Conservation (phyloP, 768 basidiomycete genomes). For the Kwoniella heveanensis region DNA sequence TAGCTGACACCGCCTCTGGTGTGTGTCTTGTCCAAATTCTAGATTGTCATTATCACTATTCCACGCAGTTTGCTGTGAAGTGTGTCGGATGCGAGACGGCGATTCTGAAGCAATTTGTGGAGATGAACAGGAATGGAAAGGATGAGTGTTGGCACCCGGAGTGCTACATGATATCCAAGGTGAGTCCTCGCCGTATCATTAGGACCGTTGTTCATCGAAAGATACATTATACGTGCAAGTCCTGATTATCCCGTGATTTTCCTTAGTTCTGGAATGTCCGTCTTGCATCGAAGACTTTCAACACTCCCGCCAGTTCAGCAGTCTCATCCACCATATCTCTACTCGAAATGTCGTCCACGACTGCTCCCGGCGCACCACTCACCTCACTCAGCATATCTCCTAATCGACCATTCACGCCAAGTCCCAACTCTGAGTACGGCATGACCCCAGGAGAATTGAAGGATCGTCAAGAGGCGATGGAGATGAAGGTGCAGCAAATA, state of each 20-base stretch:
- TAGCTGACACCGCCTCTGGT: background rate
- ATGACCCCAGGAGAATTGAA: slow-evolving; percentile 79
- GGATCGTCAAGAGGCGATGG: slow-evolving; percentile 90
- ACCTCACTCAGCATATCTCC: slow-evolving; percentile 54
- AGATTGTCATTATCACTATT: slow-evolving; percentile 97
- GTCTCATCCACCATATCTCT: slow-evolving; percentile 51
- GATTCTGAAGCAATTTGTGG: slow-evolving; percentile 98
- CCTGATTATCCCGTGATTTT: slow-evolving; percentile 1
- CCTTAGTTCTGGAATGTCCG: slow-evolving; percentile 98
- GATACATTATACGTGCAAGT: too few species aligned
- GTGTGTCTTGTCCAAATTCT: background rate
- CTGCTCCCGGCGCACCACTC: slow-evolving; percentile 56
- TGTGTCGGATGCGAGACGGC: slow-evolving; percentile 97
- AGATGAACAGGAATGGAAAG: slow-evolving; percentile 96
- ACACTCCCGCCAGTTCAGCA: slow-evolving; percentile 50
- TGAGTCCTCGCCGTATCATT: too few species aligned
- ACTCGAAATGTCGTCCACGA: slow-evolving; percentile 48
- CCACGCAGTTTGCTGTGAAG: slow-evolving; percentile 96
- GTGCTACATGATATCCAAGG: slow-evolving; percentile 99
- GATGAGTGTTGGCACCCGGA: slow-evolving; percentile 99
- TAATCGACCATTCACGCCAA: slow-evolving; percentile 18
- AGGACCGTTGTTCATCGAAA: too few species aligned
- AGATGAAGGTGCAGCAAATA: slow-evolving; percentile 95
- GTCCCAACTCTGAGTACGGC: slow-evolving; percentile 70
- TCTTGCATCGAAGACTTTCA: slow-evolving; percentile 56